Evolutionary conservation across 2,329 filamentous ascomycete species (phyloP).

Genomic region (Sporothrix dimorphospora): DNA sequence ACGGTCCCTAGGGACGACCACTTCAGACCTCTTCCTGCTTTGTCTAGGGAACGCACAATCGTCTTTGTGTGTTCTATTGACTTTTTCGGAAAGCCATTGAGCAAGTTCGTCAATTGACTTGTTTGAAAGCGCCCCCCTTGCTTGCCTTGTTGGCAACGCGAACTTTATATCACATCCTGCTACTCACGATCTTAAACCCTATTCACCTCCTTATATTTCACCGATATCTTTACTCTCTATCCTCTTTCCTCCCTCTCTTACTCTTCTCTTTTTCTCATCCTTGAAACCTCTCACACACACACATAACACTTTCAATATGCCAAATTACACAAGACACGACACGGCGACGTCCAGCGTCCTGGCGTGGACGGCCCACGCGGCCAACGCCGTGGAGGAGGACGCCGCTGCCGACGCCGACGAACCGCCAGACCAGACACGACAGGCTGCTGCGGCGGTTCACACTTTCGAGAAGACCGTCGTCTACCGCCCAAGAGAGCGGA

Average conservation of each 20-base stretch:
- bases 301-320: slow-evolving; percentile 32
- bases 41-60: slow-evolving; percentile 10
- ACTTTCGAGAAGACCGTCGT: slow-evolving; percentile 54
- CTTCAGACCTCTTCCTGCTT: slow-evolving; percentile 28
- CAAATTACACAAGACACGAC: slow-evolving; percentile 43
- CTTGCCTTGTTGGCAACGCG: neutral
- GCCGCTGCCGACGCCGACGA: slow-evolving; percentile 78
- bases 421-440: slow-evolving; percentile 67
- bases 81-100: slow-evolving; percentile 22
- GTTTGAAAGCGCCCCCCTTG: slow-evolving; percentile 17
- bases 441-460: slow-evolving; percentile 33
- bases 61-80: slow-evolving; percentile 17
- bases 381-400: slow-evolving; percentile 60
- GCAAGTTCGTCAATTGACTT: slow-evolving; percentile 21
- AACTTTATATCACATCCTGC: neutral
- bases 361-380: slow-evolving; percentile 50
- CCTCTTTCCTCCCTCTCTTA: neutral
- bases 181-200: slow-evolving; percentile 6
- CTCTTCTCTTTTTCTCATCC: neutral
- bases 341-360: slow-evolving; percentile 48
- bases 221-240: neutral
- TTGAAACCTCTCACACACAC: neutral
- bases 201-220: neutral
- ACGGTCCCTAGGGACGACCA: slow-evolving; percentile 52
- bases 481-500: slow-evolving; percentile 56